A percentile compares a stretch with the other conserved stretches of the same genome.
Evolutionary conservation across 352 stramenopile genomes (phyloP).

Genomic region (Pythium brachiatum): DNA sequence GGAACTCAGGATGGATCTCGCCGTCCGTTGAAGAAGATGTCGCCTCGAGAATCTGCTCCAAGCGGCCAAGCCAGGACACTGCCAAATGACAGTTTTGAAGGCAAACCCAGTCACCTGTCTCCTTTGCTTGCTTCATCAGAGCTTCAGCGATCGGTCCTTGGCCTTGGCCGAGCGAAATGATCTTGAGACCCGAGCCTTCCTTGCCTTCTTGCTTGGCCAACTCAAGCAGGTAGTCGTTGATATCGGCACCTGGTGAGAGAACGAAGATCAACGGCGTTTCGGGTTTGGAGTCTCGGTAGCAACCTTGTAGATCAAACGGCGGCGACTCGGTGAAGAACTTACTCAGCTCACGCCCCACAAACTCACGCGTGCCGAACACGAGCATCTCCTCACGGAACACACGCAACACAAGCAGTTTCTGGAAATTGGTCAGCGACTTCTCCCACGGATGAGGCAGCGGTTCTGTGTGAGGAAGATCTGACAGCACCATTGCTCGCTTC

Average conservation of each 20-base stretch:
- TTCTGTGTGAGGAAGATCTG: slow-evolving; percentile 73
- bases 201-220: slow-evolving; percentile 90
- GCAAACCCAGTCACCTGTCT: slow-evolving; percentile 93
- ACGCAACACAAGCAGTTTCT: slow-evolving; percentile 88
- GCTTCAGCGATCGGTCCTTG: slow-evolving; percentile 91
- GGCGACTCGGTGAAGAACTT: slow-evolving; percentile 88
- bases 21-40: slow-evolving; percentile 38
- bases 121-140: slow-evolving; percentile 88
- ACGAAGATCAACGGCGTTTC: slow-evolving; percentile 94
- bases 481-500: slow-evolving; percentile 76
- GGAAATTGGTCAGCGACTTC: slow-evolving; percentile 76
- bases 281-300: slow-evolving; percentile 90
- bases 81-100: slow-evolving; percentile 94
- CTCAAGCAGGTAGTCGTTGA: slow-evolving; percentile 92
- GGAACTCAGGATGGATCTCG: slow-evolving; percentile 86
- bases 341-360: slow-evolving; percentile 78
- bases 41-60: slow-evolving; percentile 90
- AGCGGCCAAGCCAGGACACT: slow-evolving; percentile 85
- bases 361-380: slow-evolving; percentile 85
- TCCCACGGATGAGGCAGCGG: slow-evolving; percentile 70
- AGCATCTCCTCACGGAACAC: slow-evolving; percentile 90
- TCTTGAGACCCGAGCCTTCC: slow-evolving; percentile 81
- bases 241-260: slow-evolving; percentile 90
- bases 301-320: slow-evolving; percentile 90
- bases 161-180: slow-evolving; percentile 93